Evolutionary conservation across 176 grass and related monocot genomes (phyloP).

Genomic region (Phragmites australis): DNA sequence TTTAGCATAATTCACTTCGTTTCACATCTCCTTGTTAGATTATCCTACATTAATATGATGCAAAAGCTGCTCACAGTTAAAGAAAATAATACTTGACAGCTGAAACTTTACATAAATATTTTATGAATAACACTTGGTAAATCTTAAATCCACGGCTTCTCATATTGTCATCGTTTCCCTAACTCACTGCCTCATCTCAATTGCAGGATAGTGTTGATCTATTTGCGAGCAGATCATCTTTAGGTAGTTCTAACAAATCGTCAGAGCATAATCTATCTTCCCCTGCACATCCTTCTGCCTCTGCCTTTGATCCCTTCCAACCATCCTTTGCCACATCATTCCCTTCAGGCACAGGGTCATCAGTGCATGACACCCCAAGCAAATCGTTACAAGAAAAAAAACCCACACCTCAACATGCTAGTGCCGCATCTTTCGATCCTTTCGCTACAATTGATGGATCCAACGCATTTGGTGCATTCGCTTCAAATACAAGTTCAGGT

Average conservation of each 20-base stretch:
- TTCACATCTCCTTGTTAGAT: not conserved
- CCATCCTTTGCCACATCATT: slow-evolving; percentile 36
- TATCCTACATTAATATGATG: slow-evolving; percentile 20
- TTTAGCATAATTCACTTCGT: not conserved
- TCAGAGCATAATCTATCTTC: slow-evolving; percentile 18
- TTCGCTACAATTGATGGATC: slow-evolving; percentile 39
- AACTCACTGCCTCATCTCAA: not conserved
- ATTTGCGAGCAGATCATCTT: slow-evolving; percentile 41
- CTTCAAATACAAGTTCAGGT: slow-evolving; percentile 34
- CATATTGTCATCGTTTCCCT: not conserved
- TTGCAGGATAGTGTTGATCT: slow-evolving; percentile 62
- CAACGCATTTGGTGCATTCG: slow-evolving; percentile 31
- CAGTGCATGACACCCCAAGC: not conserved
- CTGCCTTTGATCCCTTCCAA: slow-evolving; percentile 37
- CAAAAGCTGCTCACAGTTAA: not conserved
- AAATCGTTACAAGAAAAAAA: slow-evolving; percentile 42
- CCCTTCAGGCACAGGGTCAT: slow-evolving; percentile 31
- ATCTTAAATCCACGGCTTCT: not conserved
- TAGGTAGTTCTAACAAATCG: slow-evolving; percentile 18
- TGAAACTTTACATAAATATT: too few species aligned
- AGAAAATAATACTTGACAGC: not conserved
- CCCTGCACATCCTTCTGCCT: slow-evolving; percentile 18
- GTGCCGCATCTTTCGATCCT: slow-evolving; percentile 31
- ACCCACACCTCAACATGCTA: slow-evolving; percentile 25
- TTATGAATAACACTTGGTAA: not conserved